These are phyloP conservation scores for Neospora caninum DNA, from an alignment of 169 alveolate species.

Conservation along the genomic window DNA sequence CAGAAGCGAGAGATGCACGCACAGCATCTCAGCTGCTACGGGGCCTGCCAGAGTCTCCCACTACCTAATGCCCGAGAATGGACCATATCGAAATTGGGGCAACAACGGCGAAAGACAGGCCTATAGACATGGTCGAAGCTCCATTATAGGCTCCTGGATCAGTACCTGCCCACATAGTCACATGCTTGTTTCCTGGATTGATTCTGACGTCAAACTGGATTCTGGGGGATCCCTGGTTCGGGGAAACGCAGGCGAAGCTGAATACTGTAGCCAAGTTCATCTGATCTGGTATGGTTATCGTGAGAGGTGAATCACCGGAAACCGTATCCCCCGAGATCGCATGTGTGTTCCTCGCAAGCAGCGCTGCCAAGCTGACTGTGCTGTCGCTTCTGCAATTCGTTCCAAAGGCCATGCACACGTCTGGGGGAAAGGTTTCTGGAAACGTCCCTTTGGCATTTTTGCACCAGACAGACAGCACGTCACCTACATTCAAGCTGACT, in stretches of 20 bases:
- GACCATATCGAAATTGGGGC: background rate
- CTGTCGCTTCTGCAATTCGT: background rate
- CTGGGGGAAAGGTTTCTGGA: background rate
- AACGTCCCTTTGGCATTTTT: background rate
- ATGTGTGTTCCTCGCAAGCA: background rate
- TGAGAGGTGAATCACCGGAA: background rate
- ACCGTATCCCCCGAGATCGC: background rate
- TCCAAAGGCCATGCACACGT: background rate
- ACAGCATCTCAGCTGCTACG: no score
- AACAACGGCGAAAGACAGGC: background rate
- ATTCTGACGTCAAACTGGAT: background rate
- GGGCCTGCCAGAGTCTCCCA: no score
- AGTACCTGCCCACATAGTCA: background rate
- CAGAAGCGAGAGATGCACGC: no score
- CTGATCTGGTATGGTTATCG: background rate
- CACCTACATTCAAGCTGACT: background rate
- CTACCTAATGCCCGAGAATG: no score
- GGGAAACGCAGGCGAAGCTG: constrained; percentile 12
- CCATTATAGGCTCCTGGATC: background rate
- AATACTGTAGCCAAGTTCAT: background rate
- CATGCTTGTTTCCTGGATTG: background rate
- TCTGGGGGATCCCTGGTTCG: background rate
- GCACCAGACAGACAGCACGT: constrained; percentile 5
- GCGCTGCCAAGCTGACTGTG: background rate
- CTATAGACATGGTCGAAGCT: background rate